Evolutionary conservation across 2,329 filamentous ascomycete species (phyloP).

Genomic region (Daldinia sp.): DNA sequence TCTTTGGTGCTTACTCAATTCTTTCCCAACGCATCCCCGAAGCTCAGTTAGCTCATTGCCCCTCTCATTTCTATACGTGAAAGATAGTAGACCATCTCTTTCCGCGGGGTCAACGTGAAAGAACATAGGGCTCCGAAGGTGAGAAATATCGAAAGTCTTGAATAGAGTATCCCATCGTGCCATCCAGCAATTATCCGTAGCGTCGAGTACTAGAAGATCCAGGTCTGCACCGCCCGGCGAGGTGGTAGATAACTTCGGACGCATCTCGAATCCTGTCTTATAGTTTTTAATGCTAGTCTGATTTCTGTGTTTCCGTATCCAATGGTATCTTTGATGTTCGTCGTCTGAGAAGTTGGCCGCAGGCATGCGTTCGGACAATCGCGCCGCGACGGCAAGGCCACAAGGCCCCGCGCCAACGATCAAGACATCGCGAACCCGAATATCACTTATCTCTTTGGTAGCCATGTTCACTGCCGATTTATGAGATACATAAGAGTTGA

Average conservation of each 20-base stretch:
- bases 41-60: slow-evolving; percentile 77
- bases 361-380: slow-evolving; percentile 78
- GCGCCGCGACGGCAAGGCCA: slow-evolving; percentile 78
- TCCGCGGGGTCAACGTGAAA: slow-evolving; percentile 84
- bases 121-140: slow-evolving; percentile 83
- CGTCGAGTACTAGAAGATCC: slow-evolving; percentile 74
- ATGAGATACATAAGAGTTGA: neutral
- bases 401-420: slow-evolving; percentile 82
- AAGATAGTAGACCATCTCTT: slow-evolving; percentile 78
- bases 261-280: slow-evolving; percentile 55
- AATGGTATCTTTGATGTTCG: slow-evolving; percentile 84
- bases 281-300: slow-evolving; percentile 69
- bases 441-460: slow-evolving; percentile 29
- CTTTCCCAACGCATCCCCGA: slow-evolving; percentile 79
- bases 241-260: slow-evolving; percentile 50
- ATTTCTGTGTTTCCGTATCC: slow-evolving; percentile 75
- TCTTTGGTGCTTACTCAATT: slow-evolving; percentile 82
- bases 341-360: slow-evolving; percentile 86
- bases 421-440: slow-evolving; percentile 71
- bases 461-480: slow-evolving; percentile 30
- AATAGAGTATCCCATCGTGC: slow-evolving; percentile 78
- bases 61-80: slow-evolving; percentile 71
- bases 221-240: slow-evolving; percentile 38
- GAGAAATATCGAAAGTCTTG: slow-evolving; percentile 73
- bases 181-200: slow-evolving; percentile 74